These are phyloP conservation scores for Botrytis sinoallii DNA, from an alignment of 2,329 filamentous ascomycete species.

Conservation along the genomic window DNA sequence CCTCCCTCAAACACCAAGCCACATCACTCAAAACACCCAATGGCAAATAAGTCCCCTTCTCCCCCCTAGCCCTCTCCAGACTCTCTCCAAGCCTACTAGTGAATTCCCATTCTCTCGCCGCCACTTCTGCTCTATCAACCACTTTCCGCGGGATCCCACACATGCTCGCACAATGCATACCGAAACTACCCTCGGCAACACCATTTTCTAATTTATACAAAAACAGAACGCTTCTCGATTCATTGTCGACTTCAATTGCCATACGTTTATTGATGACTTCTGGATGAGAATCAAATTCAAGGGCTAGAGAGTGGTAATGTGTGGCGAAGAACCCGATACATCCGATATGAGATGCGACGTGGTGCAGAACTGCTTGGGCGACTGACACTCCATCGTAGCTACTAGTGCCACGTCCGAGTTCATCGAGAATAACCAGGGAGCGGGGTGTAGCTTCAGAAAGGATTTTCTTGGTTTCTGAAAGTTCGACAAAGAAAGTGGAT, in stretches of 20 bases:
- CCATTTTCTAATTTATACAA: conserved; percentile 91
- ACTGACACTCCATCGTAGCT: conserved; percentile 97
- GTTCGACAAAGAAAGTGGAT: conserved; percentile 96
- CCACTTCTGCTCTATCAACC: conserved; percentile 81
- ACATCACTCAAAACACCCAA: conserved; percentile 87
- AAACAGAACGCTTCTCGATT: conserved; percentile 85
- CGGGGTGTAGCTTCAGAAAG: conserved; percentile 89
- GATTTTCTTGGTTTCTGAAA: conserved; percentile 98
- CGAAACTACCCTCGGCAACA: conserved; percentile 93
- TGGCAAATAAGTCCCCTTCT: conserved; percentile 73
- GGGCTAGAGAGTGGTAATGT: conserved; percentile 90
- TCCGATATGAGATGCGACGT: conserved; percentile 88
- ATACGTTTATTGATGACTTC: conserved; percentile 85
- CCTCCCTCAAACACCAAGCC: conserved; percentile 67
- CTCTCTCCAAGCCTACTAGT: conserved; percentile 84
- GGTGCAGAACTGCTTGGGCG: conserved; percentile 94
- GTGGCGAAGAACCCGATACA: conserved; percentile 97
- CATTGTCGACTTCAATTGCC: conserved; percentile 90
- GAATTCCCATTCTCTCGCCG: conserved; percentile 91
- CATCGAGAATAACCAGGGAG: conserved; percentile 93
- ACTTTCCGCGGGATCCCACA: conserved; percentile 84
- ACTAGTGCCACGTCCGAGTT: conserved; percentile 89
- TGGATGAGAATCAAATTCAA: conserved; percentile 85
- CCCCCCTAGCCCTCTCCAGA: conserved; percentile 49
- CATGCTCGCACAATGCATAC: conserved; percentile 99